Evolutionary conservation across 345 rosid genomes (phyloP), one percentile per base, ranked within the genome.

Genomic region (Eucalyptus marginata): DNA sequence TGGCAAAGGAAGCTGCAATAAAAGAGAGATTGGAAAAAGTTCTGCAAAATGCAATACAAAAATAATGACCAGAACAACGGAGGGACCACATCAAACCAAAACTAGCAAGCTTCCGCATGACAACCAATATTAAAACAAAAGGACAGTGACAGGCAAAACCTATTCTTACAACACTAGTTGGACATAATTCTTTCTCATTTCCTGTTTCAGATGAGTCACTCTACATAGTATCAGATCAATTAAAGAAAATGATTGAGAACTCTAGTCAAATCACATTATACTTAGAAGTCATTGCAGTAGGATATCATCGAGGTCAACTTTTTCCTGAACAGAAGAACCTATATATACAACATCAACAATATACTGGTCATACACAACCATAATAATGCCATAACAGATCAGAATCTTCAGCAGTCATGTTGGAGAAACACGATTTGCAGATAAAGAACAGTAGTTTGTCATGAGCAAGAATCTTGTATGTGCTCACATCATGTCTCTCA

Each of bases 401-500:
- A 40, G 15, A 76, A 76, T 76, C 84, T 40, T 76, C 47, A 76
- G 29, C 47, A 36, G 44, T 40, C 84, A 76, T 40, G 47, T 6
- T 76, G 84, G 14, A 43, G 17, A 89, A 54, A 81, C 51, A 86
- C 47, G 25, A 88, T 51, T 56, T 17, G 87, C n/a, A 86, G 54
- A 52, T 44, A 44, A 86, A n/a, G 50, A 81, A 89, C 84, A 66
- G 49, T 62, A 87, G 76, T 86, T 59, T 86, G 88, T 89, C 91
- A 22, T 76, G 84, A 76, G 84, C 84, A 36, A 36, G 84, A 76
- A 40, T 76, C 84, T 76, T 36, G 52, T 13, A 56, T 56, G 85
- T 83, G 68, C 99, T 96, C 92, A 98, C 99, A 93, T 98, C 98
- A 90, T 89, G 94, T 81, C 98, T 95, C 92, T 96, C 95, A 92